Base-by-base conservation (phyloP, 805 yeast genomes). In the Hanseniaspora meyeri region DNA sequence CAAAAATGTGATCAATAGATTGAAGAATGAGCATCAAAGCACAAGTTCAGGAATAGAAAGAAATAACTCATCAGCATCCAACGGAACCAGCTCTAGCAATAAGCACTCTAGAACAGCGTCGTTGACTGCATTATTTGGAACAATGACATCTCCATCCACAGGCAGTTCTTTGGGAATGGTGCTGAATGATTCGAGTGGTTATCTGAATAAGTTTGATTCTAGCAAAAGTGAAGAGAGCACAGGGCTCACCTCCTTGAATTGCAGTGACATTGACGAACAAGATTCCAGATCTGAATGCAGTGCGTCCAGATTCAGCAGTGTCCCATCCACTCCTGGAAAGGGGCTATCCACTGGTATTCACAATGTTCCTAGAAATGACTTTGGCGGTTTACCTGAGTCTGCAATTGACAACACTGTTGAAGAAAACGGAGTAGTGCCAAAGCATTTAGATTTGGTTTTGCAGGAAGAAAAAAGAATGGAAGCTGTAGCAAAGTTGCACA, bases 1-100 rank as follows among this genome's bases (percentile, higher is more conserved):
- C 65, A 88, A 87, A 65, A 97, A 90, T 69, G 90, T 86, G 14
- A 88, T 93, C 60, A 86, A 87, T 64, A 74, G 96, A 60, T 77
- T 93, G 65, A 86, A 89, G 64, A 83, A 76, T 34, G 97, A 91
- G 66, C 95, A 87, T 67, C 68, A n/a, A 59, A 53, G 24, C 61
- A 62, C 3, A 60, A 72, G 57, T 60, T 67, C 36, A 57, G 17
- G 3, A 14, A 7, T 34, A 5, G 49, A 46, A 14, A 31, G 39
- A 46, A 65, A 68, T 0, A 64, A 66, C 32, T 65, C 68, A n/a
- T 72, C 74, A 19, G 61, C 66, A 19, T 66, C 70, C 2, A 68
- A 71, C 31, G 68, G 73, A 7, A 70, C 75, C 0, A 70, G 76
- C 4, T 68, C 34, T 11, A n/a, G 19, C 6, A 24, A 12, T 20